Evolutionary conservation across 129 eudicot genomes (phyloP).

Genomic region (Arctium minus): DNA sequence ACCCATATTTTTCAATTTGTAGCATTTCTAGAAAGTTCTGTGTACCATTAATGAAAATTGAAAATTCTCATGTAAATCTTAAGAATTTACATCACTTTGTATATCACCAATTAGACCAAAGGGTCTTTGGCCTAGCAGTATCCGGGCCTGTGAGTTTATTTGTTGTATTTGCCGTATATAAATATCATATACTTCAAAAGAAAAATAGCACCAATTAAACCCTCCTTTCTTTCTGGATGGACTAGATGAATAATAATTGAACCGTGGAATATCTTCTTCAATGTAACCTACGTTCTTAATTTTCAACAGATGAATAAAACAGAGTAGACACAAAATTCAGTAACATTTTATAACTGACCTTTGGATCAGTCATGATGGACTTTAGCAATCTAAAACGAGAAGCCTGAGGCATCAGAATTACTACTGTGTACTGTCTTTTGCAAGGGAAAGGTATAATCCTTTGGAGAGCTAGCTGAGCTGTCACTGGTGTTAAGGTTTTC

Average conservation of each 20-base stretch:
- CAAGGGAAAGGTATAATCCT: conserved; percentile 88
- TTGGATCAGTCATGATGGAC: conserved; percentile 48
- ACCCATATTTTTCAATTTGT: not conserved
- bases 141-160: too few relatives aligned
- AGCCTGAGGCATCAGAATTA: conserved; percentile 76
- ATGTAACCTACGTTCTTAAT: not conserved
- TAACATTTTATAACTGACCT: conserved; percentile 43
- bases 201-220: too few relatives aligned
- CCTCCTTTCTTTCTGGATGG: not conserved
- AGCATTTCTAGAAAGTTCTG: not conserved
- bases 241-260: conserved; percentile 1
- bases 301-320: not conserved
- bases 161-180: too few relatives aligned
- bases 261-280: not conserved
- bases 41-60: not conserved
- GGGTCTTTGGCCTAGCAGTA: too few relatives aligned
- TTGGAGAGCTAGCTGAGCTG: conserved; percentile 74
- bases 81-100: not conserved
- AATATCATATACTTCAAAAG: too few relatives aligned
- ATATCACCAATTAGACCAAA: not conserved
- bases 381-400: conserved; percentile 43
- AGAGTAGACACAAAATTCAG: not conserved
- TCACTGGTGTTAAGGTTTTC: conserved; percentile 52
- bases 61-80: too few relatives aligned
- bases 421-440: conserved; percentile 78